phyloP scores from a whole-genome alignment of 164 flowering plant species.

The Vitis vinifera region DNA sequence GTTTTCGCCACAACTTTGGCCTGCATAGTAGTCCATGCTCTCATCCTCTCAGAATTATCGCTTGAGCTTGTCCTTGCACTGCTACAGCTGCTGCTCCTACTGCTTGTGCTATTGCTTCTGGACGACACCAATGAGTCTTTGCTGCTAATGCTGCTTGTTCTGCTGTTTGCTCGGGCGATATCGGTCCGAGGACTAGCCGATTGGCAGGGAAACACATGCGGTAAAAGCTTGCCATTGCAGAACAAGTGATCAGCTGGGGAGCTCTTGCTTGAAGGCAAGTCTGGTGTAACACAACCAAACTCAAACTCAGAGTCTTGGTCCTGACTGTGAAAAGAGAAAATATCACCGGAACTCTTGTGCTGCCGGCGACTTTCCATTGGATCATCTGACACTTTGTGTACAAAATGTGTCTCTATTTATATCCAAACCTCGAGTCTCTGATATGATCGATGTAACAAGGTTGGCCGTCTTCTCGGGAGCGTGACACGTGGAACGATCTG shows the following conservation, averaged over 20 bases:
- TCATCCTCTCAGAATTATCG: conserved; percentile 32
- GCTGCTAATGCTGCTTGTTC: conserved; percentile 52
- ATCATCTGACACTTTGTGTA: background rate
- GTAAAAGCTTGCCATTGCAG: conserved; percentile 63
- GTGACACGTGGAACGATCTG: conserved; percentile 25
- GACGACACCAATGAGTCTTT: conserved; percentile 55
- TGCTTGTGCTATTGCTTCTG: conserved; percentile 62
- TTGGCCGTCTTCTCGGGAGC: conserved; percentile 1
- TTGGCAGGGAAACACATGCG: conserved; percentile 54
- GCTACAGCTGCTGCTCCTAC: conserved; percentile 60
- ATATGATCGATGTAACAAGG: conserved; percentile 13
- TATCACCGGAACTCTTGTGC: conserved; percentile 27
- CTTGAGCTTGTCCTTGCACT: conserved; percentile 57
- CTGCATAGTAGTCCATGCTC: background rate
- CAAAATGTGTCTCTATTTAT: background rate
- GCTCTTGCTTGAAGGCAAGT: conserved; percentile 34
- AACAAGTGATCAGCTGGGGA: conserved; percentile 72
- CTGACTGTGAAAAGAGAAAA: conserved; percentile 32
- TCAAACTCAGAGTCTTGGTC: conserved; percentile 42
- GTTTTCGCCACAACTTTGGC: conserved; percentile 5
- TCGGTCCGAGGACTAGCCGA: background rate
- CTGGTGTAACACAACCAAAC: conserved; percentile 43
- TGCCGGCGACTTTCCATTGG: conserved; percentile 25
- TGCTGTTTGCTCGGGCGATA: conserved; percentile 21
- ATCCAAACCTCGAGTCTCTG: background rate